Conservation (phyloP, 352 stramenopile genomes). For the Phytophthora pinifolia region DNA sequence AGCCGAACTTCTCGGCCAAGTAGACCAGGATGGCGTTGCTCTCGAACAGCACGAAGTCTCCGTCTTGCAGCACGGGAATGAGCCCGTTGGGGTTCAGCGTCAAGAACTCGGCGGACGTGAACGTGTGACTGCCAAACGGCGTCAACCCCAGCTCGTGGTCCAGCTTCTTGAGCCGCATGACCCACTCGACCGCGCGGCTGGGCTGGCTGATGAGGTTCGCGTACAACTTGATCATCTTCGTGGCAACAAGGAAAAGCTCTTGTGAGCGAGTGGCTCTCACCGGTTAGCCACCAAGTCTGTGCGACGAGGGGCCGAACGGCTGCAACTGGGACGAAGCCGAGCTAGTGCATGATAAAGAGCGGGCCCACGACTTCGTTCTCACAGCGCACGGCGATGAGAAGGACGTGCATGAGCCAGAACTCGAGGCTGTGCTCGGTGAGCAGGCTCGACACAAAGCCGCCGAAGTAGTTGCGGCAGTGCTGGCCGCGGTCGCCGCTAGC, state of each 20-base stretch:
- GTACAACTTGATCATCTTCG: conserved; percentile 38
- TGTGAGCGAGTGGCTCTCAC: neutral
- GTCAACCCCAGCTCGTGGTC: conserved; percentile 31
- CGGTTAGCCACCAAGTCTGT: neutral
- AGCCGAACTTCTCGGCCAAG: conserved; percentile 47
- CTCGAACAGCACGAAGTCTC: conserved; percentile 38
- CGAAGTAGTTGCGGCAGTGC: conserved; percentile 65
- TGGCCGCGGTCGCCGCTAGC: conserved; percentile 28
- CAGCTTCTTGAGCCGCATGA: conserved; percentile 41
- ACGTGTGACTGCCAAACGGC: conserved; percentile 27
- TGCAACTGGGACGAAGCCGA: neutral
- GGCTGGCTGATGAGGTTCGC: conserved; percentile 45
- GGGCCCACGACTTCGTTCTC: conserved; percentile 61
- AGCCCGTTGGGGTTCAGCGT: conserved; percentile 38
- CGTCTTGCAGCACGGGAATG: conserved; percentile 38
- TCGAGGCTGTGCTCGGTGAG: conserved; percentile 42
- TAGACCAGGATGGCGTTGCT: conserved; percentile 54
- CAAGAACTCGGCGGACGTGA: conserved; percentile 36
- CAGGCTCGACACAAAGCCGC: conserved; percentile 51
- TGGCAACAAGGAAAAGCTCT: neutral
- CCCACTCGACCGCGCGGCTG: conserved; percentile 33
- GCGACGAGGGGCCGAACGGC: neutral
- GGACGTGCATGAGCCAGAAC: conserved; percentile 74
- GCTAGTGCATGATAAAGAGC: conserved; percentile 48
- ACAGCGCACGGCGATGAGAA: conserved; percentile 66